A percentile compares a stretch with the other conserved stretches of the same genome.
phyloP scores from a whole-genome alignment of 164 flowering plant species.

The Cinnamomum chago region DNA sequence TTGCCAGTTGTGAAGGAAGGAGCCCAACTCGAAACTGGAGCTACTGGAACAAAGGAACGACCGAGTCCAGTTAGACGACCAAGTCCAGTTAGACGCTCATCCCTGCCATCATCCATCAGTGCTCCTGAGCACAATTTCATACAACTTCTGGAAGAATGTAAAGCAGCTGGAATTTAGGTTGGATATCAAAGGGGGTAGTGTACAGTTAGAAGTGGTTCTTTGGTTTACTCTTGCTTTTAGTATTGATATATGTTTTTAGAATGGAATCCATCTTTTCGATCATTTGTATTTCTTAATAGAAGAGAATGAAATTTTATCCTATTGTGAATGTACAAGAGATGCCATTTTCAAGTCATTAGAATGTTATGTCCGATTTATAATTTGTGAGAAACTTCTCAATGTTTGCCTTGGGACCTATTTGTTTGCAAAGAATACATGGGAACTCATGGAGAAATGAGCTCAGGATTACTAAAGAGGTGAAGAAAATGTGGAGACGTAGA shows the following conservation, averaged over 20 bases:
- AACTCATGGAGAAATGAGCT: too few species aligned
- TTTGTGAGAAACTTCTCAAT: too few species aligned
- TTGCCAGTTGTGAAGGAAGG: constrained; percentile 56
- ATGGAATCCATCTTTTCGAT: not conserved
- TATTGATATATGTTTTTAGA: not conserved
- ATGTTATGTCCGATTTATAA: too few species aligned
- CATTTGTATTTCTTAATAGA: not conserved
- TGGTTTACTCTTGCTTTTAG: too few species aligned
- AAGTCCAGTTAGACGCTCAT: constrained; percentile 30
- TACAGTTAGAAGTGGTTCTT: not conserved
- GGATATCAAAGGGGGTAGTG: not conserved
- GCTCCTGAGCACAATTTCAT: constrained; percentile 83
- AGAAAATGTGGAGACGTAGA: too few species aligned
- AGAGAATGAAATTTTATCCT: too few species aligned
- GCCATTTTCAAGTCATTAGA: too few species aligned
- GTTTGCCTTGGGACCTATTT: too few species aligned
- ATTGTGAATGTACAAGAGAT: too few species aligned
- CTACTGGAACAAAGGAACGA: constrained; percentile 23
- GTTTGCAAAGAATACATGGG: too few species aligned
- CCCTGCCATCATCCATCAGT: constrained; percentile 75
- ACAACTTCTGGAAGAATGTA: constrained; percentile 74
- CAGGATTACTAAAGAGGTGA: too few species aligned
- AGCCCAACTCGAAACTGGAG: constrained; percentile 27
- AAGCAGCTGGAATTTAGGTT: constrained; percentile 35
- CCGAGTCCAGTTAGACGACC: constrained; percentile 32